Base-by-base conservation (phyloP, 306 rosid species). In the Alnus rubra region DNA sequence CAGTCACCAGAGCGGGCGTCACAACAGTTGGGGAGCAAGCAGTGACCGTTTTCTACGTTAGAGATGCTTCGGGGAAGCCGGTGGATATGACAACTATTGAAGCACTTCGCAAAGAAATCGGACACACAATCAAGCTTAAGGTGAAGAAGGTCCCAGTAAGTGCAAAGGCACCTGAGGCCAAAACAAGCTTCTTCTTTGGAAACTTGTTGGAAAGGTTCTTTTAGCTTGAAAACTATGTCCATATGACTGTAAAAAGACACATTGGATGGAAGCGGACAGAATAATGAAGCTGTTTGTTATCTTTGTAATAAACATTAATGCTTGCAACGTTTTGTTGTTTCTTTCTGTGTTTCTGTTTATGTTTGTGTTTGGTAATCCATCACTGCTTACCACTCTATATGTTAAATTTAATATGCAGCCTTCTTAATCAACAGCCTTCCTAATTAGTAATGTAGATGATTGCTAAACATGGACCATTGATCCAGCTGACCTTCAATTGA, bases 181-280 rank as follows among this genome's bases (percentile, higher is more conserved):
- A 91, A 81, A 88, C 89, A 4, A 88, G 91, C 79, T 92, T 94
- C 93, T 94, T 89, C 90, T 91, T 92, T 73, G 93, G 97, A 1
- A 88, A 89, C 90, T 86, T 89, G 90, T 78, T 92, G 31, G 95
- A 94, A 81, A 89, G 85, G 80, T 88, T 92, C 84, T 42, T 39
- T 84, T 92, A 78, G 86, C 83, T 78, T 92, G 76, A 79, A 50
- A 65, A 19, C 49, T 0, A n/a, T n/a, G 5, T 37, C n/a, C 65
- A 76, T 45, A 74, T 76, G 65, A 67, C 59, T 77, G 55, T 71
- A 47, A 39, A 51, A 76, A 53, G 74, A n/a, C 74, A 56, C 64
- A 3, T 15, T 65, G 70, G 45, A 48, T 65, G 70, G 45, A 48
- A 16, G 37, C 86, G 91, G 84, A 84, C 75, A 86, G 80, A 81